Conservation (phyloP, 768 basidiomycete genomes). For the Galerina sulciceps region DNA sequence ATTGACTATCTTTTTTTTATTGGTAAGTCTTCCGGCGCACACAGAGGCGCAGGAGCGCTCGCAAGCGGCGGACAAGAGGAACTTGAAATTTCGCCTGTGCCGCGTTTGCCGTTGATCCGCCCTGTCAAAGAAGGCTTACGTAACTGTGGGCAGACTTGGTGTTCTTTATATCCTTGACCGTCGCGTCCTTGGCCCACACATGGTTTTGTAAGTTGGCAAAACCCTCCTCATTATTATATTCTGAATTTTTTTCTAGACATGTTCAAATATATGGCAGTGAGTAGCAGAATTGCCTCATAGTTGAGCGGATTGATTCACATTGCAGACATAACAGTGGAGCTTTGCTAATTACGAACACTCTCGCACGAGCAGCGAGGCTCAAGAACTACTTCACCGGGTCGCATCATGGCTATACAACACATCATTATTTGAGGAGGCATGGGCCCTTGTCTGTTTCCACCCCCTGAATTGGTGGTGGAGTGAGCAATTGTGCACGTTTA, state of each 20-base stretch:
- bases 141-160: no score
- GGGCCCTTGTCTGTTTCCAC: conserved; percentile 46
- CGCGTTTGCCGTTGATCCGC: no score
- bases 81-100: no score
- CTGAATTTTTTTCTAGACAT: conserved; percentile 27
- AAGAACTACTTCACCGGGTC: conserved; percentile 34
- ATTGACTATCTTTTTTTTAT: no score
- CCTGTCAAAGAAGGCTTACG: no score
- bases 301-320: neutral
- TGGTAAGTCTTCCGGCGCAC: no score
- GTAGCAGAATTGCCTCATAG: neutral
- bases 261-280: conserved; percentile 36
- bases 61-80: no score
- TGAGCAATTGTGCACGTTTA: conserved; percentile 65
- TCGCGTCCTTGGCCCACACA: conserved; percentile 35
- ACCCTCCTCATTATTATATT: neutral
- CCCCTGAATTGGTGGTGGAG: conserved; percentile 72
- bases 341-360: conserved; percentile 46
- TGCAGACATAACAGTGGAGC: conserved; percentile 52
- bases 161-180: no score
- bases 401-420: conserved; percentile 59
- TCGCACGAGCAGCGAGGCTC: neutral
- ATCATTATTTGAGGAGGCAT: conserved; percentile 64
- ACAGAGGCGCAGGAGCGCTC: no score
- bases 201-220: conserved; percentile 35